A percentile compares a stretch with the other conserved stretches of the same genome.
phyloP scores from a whole-genome alignment of 179 eudicot species.

The Nepenthes alata region DNA sequence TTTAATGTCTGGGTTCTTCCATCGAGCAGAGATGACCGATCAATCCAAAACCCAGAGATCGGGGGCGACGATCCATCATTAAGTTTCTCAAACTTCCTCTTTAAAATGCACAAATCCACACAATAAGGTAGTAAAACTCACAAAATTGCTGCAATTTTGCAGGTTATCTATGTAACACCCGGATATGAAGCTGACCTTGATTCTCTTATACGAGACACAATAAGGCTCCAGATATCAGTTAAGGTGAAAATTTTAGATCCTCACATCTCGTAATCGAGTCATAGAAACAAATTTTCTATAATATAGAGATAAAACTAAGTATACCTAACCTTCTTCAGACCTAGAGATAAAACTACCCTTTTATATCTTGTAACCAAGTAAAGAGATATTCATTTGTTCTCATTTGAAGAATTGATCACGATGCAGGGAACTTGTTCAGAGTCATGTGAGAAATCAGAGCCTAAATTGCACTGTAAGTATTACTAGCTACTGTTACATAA shows the following conservation, averaged over 20 bases:
- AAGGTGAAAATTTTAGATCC: slow-evolving; percentile 25
- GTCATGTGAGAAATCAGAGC: slow-evolving; percentile 53
- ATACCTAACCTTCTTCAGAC: too few relatives aligned
- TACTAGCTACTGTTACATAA: background rate
- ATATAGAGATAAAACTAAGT: too few relatives aligned
- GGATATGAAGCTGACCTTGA: slow-evolving; percentile 80
- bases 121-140: background rate
- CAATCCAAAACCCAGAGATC: slow-evolving; percentile 45
- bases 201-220: slow-evolving; percentile 59
- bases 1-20: slow-evolving; percentile 66
- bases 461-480: slow-evolving; percentile 50
- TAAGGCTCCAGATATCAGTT: slow-evolving; percentile 60
- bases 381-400: background rate
- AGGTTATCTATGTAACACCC: slow-evolving; percentile 78
- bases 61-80: slow-evolving; percentile 83
- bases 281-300: background rate
- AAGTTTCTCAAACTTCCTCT: slow-evolving; percentile 21
- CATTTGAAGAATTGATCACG: background rate
- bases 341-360: too few relatives aligned
- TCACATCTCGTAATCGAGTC: background rate
- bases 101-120: background rate
- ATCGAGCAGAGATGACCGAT: slow-evolving; percentile 23
- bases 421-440: slow-evolving; percentile 79
- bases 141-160: slow-evolving; percentile 7
- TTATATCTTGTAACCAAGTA: background rate